These are phyloP conservation scores for Vigna unguiculata DNA, from an alignment of 306 rosid genomes.

Conservation along the genomic window DNA sequence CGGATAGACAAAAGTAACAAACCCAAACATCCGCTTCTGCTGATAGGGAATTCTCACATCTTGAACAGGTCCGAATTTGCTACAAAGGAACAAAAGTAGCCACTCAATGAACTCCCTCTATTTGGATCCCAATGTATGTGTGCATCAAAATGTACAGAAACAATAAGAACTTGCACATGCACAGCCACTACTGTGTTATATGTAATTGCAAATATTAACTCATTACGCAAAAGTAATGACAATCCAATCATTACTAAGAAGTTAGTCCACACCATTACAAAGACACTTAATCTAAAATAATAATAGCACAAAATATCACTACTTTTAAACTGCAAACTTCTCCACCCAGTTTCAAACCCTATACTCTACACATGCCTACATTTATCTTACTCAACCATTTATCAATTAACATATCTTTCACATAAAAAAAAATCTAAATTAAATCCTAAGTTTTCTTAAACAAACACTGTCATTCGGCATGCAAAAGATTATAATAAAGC, in stretches of 20 bases:
- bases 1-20: slow-evolving; percentile 92
- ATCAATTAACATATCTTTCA: background rate
- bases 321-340: background rate
- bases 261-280: background rate
- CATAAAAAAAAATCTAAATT: background rate
- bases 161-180: background rate
- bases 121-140: slow-evolving; percentile 1
- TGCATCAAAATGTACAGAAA: background rate
- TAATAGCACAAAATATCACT: background rate
- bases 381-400: slow-evolving; percentile 4
- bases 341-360: background rate
- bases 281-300: slow-evolving; percentile 14
- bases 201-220: slow-evolving; percentile 18
- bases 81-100: slow-evolving; percentile 50
- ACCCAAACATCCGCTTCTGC: slow-evolving; percentile 98
- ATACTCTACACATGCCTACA: background rate
- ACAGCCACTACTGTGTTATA: background rate
- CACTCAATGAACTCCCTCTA: slow-evolving; percentile 36
- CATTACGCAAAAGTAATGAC: background rate
- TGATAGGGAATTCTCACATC: slow-evolving; percentile 98
- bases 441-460: background rate
- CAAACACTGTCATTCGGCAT: background rate
- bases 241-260: slow-evolving; percentile 12
- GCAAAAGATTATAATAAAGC: slow-evolving; percentile 18
- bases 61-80: slow-evolving; percentile 98